A percentile compares a stretch with the other conserved stretches of the same genome.
phyloP scores from a whole-genome alignment of 495 filamentous ascomycete species.

The Ramalina intermedia region DNA sequence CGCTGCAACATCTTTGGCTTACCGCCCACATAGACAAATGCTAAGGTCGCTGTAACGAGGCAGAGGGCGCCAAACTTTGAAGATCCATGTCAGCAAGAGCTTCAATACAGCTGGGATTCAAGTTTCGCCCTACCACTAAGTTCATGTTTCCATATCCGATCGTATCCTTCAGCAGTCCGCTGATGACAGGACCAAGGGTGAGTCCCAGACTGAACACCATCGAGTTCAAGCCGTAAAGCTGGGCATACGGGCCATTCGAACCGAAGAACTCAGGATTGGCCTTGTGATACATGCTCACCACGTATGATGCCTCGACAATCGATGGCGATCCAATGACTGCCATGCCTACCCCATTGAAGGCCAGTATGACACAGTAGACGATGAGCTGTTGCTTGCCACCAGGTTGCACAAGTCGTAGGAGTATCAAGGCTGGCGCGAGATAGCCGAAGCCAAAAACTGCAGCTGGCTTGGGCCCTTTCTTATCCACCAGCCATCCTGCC shows the following conservation, averaged over 20 bases:
- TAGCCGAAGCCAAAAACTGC: constrained; percentile 33
- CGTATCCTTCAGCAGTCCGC: constrained; percentile 30
- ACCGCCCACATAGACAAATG: constrained; percentile 33
- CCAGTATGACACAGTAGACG: constrained; percentile 31
- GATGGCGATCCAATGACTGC: constrained; percentile 33
- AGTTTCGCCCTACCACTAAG: constrained; percentile 16
- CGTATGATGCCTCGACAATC: constrained; percentile 24
- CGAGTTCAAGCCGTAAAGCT: constrained; percentile 41
- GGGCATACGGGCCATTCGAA: constrained; percentile 37
- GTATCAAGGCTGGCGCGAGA: constrained; percentile 31
- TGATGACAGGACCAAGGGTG: constrained; percentile 34
- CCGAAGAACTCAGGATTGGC: constrained; percentile 30
- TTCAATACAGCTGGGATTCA: not conserved
- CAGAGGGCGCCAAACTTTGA: constrained; percentile 26
- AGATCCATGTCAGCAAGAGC: not conserved
- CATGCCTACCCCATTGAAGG: constrained; percentile 33
- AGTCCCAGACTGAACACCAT: constrained; percentile 37
- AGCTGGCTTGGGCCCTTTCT: constrained; percentile 31
- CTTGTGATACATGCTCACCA: constrained; percentile 21
- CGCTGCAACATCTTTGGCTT: constrained; percentile 15
- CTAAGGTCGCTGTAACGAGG: constrained; percentile 28
- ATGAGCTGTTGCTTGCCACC: constrained; percentile 22
- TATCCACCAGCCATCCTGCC: constrained; percentile 37
- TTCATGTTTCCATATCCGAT: constrained; percentile 48
- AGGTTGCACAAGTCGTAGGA: constrained; percentile 31